phyloP scores from a whole-genome alignment of 257 asterid genomes.

The Solanum rostratum region DNA sequence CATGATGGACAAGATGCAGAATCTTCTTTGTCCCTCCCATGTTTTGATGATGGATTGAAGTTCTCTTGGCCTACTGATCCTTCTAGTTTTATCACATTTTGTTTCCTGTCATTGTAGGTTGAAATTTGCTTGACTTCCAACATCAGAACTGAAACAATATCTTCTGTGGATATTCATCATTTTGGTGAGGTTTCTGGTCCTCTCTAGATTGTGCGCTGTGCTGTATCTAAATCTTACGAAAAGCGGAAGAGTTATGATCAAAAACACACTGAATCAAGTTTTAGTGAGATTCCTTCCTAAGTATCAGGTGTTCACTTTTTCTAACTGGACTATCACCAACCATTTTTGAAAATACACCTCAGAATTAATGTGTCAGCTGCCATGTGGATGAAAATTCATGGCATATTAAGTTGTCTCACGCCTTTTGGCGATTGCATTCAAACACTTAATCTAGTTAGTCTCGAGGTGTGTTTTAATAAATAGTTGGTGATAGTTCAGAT shows the following conservation, averaged over 20 bases:
- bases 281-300: too few relatives aligned
- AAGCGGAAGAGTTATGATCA: neutral
- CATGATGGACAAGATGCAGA: neutral
- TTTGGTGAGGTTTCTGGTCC: conserved; percentile 49
- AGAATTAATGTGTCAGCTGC: too few relatives aligned
- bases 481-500: too few relatives aligned
- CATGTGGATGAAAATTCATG: too few relatives aligned
- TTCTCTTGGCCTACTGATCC: neutral
- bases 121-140: conserved; percentile 96
- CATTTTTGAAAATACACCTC: too few relatives aligned
- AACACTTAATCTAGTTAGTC: too few relatives aligned
- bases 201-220: neutral
- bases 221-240: neutral
- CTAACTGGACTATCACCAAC: too few relatives aligned
- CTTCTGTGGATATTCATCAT: conserved; percentile 87
- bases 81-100: neutral
- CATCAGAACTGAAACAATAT: conserved; percentile 63
- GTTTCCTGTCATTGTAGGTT: conserved; percentile 40
- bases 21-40: neutral
- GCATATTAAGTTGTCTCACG: too few relatives aligned
- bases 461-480: too few relatives aligned
- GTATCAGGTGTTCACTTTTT: too few relatives aligned
- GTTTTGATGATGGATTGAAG: neutral
- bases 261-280: too few relatives aligned
- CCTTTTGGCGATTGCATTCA: too few relatives aligned